These are phyloP conservation scores for Adansonia gregorii DNA, from an alignment of 441 rosid genomes.

Conservation along the genomic window DNA sequence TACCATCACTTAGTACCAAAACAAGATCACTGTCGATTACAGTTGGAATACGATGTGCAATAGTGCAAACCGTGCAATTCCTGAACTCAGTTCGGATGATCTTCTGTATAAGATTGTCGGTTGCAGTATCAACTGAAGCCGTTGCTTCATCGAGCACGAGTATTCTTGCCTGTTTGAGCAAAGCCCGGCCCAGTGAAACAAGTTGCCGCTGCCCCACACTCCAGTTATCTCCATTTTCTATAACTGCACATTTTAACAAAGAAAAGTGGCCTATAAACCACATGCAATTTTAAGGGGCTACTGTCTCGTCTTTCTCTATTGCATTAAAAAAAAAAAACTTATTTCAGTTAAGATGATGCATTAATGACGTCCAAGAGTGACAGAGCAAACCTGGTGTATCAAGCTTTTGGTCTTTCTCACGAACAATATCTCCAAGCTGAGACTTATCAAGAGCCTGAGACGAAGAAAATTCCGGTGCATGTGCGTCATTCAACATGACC, in stretches of 20 bases:
- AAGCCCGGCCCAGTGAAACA: conserved; percentile 91
- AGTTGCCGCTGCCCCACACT: conserved; percentile 99
- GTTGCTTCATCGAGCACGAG: conserved; percentile 99
- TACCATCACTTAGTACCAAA: conserved; percentile 95
- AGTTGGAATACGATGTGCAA: conserved; percentile 98
- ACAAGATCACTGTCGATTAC: conserved; percentile 97
- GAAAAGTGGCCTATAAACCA: conserved; percentile 17
- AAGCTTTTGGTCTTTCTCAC: conserved; percentile 85
- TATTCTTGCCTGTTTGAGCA: conserved; percentile 95
- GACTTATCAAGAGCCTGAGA: conserved; percentile 92
- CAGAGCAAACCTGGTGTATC: conserved; percentile 73
- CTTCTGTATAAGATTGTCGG: conserved; percentile 97
- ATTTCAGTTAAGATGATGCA: conserved; percentile 2
- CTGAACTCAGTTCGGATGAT: conserved; percentile 91
- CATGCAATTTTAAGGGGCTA: conserved; percentile 19
- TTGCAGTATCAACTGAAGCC: conserved; percentile 97
- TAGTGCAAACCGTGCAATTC: conserved; percentile 95
- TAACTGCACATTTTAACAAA: conserved; percentile 47
- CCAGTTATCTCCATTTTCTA: conserved; percentile 99
- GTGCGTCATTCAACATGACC: background rate
- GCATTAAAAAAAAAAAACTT: background rate
- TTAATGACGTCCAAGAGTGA: conserved; percentile 17
- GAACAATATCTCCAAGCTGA: conserved; percentile 89
- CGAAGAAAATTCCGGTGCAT: conserved; percentile 21
- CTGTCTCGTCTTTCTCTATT: background rate